A percentile compares a stretch with the other conserved stretches of the same genome.
These are phyloP conservation scores for Didymosphaeria variabile DNA, from an alignment of 2,329 filamentous ascomycete genomes.

Conservation along the genomic window DNA sequence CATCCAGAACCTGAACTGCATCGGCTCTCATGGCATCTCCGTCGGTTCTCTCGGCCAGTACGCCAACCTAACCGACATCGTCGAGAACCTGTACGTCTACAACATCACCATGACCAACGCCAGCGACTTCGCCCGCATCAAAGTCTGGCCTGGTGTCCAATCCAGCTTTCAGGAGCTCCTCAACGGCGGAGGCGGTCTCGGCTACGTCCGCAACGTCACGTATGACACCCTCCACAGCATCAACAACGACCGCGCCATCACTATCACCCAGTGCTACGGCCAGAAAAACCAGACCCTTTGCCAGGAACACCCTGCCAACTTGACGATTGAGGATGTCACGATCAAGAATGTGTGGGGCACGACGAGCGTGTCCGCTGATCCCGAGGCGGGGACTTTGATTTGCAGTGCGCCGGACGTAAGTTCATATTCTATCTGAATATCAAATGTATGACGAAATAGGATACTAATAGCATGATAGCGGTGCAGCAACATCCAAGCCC, in stretches of 20 bases:
- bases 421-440: background rate
- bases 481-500: background rate
- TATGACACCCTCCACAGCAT: constrained; percentile 68
- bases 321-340: constrained; percentile 64
- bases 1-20: constrained; percentile 72
- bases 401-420: constrained; percentile 49
- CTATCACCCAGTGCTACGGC: constrained; percentile 72
- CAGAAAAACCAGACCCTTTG: constrained; percentile 69
- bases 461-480: background rate
- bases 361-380: constrained; percentile 56
- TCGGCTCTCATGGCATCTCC: constrained; percentile 75
- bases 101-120: constrained; percentile 51
- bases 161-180: constrained; percentile 67
- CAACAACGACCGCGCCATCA: constrained; percentile 72
- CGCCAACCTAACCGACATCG: constrained; percentile 68
- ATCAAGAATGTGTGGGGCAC: constrained; percentile 66
- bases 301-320: constrained; percentile 56
- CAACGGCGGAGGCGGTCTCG: constrained; percentile 70
- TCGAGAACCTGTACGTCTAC: constrained; percentile 70
- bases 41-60: constrained; percentile 77
- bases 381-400: constrained; percentile 53
- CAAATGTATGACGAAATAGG: background rate
- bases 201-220: constrained; percentile 71
- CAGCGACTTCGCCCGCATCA: constrained; percentile 74
- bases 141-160: constrained; percentile 72